phyloP scores from a whole-genome alignment of 345 rosid genomes.

The Arabis hirsuta region DNA sequence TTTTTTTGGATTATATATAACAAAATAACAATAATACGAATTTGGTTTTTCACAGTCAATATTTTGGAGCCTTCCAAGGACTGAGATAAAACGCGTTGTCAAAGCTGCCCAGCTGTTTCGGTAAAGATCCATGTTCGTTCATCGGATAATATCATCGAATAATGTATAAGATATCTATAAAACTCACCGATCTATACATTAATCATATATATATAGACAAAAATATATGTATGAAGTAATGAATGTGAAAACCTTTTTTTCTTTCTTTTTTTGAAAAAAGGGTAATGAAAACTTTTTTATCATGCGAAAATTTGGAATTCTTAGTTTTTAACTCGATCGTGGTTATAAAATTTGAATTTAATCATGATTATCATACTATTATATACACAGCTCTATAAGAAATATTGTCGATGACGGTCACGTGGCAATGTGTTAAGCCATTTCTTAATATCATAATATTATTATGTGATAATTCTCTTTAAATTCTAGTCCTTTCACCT shows the following conservation, averaged over 20 bases:
- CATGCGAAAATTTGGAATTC: not conserved
- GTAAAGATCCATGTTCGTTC: constrained; percentile 27
- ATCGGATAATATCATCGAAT: constrained; percentile 6
- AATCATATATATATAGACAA: not conserved
- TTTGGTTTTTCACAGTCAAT: constrained; percentile 29
- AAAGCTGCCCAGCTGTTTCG: constrained; percentile 40
- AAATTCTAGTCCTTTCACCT: not conserved
- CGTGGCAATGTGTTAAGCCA: constrained; percentile 28
- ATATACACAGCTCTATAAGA: not conserved
- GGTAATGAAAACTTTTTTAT: not conserved
- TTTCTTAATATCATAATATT: not conserved
- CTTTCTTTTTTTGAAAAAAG: too few relatives aligned
- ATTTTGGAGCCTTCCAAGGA: constrained; percentile 29
- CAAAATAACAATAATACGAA: constrained; percentile 28
- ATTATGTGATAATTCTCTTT: not conserved
- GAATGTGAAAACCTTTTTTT: too few relatives aligned
- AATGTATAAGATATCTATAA: not conserved
- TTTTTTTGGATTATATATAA: constrained; percentile 13
- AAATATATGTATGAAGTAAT: not conserved
- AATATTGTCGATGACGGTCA: constrained; percentile 37
- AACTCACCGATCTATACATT: not conserved
- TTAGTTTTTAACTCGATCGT: not conserved
- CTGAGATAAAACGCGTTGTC: constrained; percentile 43
- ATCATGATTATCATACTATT: not conserved
- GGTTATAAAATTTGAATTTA: constrained; percentile 1